Conservation (phyloP, 768 basidiomycete genomes). For the Trametes cingulata region DNA sequence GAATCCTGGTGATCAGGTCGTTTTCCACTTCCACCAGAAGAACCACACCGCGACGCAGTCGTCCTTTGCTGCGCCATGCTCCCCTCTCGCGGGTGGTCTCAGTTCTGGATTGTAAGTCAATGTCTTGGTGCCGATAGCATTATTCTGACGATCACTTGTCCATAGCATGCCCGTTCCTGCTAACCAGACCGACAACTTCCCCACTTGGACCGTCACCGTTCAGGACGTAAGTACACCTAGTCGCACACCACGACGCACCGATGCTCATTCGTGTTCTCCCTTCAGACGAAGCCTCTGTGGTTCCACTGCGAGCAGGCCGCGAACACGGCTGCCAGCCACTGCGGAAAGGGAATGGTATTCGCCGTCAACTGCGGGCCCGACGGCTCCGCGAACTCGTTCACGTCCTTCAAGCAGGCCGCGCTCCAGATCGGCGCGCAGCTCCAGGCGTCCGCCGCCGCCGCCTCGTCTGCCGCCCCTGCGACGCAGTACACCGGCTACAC, state of each 20-base stretch:
- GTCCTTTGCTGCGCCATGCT: slow-evolving; percentile 49
- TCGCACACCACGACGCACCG: background rate
- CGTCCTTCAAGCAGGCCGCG: slow-evolving; percentile 58
- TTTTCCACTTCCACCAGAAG: slow-evolving; percentile 60
- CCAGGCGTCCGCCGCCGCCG: slow-evolving; percentile 42
- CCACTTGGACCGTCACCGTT: slow-evolving; percentile 48
- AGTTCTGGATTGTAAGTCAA: slow-evolving; percentile 57
- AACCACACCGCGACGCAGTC: slow-evolving; percentile 43
- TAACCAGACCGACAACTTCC: slow-evolving; percentile 48
- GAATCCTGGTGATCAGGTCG: slow-evolving; percentile 55
- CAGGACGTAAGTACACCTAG: slow-evolving; percentile 34
- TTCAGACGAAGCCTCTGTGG: slow-evolving; percentile 58
- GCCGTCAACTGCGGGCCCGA: slow-evolving; percentile 61
- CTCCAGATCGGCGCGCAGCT: slow-evolving; percentile 55
- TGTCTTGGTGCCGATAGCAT: background rate
- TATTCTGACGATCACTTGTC: background rate
- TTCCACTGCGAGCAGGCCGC: slow-evolving; percentile 57
- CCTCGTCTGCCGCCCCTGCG: slow-evolving; percentile 34
- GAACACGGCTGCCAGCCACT: slow-evolving; percentile 53
- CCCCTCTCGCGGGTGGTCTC: slow-evolving; percentile 50
- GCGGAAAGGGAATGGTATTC: slow-evolving; percentile 68
- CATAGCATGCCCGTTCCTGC: slow-evolving; percentile 52
- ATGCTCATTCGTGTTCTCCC: slow-evolving; percentile 4
- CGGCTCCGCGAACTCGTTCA: slow-evolving; percentile 58
- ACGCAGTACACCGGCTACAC: slow-evolving; percentile 15